These are phyloP conservation scores for Fusarium sp. DNA, from an alignment of 2,329 filamentous ascomycete species.

Conservation along the genomic window DNA sequence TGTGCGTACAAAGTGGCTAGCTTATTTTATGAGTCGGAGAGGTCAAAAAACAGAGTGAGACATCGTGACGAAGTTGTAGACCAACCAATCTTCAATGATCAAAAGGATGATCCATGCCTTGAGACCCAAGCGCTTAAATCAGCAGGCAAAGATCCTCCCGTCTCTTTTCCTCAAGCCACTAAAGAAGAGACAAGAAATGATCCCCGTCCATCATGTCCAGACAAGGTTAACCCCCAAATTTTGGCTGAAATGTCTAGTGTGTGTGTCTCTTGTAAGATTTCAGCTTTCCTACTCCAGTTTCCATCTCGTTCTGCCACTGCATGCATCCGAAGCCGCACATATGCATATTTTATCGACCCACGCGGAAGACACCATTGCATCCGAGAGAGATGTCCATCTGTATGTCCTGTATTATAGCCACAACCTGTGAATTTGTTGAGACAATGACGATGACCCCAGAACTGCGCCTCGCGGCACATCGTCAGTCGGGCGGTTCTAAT, in stretches of 20 bases:
- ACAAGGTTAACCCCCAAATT: conserved; percentile 32
- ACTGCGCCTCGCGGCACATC: conserved; percentile 22
- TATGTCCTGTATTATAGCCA: neutral
- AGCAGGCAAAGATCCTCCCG: conserved; percentile 6
- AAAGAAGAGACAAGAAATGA: conserved; percentile 11
- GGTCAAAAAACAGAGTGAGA: conserved; percentile 12
- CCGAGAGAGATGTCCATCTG: conserved; percentile 5
- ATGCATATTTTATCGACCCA: conserved; percentile 8
- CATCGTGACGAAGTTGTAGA: conserved; percentile 13
- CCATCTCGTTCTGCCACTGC: neutral
- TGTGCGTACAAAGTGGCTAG: conserved; percentile 16
- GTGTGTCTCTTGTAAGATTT: conserved; percentile 10
- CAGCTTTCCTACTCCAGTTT: conserved; percentile 8
- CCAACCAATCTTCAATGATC: conserved; percentile 11
- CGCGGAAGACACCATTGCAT: conserved; percentile 7
- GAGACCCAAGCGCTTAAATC: conserved; percentile 8
- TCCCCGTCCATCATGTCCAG: conserved; percentile 24
- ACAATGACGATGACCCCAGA: neutral
- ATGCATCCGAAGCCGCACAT: conserved; percentile 21
- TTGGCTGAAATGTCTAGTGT: neutral
- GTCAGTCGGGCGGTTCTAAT: neutral
- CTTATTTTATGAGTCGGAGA: neutral
- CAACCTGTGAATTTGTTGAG: neutral
- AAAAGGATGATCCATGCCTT: conserved; percentile 23
- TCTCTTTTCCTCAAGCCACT: neutral